Evolutionary conservation across 2,329 filamentous ascomycete species (phyloP).

Genomic region (Nothomitra cinnamomea): DNA sequence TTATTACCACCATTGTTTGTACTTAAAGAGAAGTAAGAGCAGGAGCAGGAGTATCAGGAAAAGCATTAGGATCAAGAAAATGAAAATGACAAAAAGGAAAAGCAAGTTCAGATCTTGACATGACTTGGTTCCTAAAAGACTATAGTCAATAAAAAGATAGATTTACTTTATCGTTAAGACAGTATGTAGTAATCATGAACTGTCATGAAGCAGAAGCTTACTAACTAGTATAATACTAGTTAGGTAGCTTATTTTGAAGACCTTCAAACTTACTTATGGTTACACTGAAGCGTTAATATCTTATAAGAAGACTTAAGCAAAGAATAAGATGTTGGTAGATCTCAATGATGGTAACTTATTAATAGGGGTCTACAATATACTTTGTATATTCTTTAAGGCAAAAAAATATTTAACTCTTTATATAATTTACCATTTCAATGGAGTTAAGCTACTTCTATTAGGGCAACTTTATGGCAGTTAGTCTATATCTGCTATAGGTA

Average conservation of each 20-base stretch:
- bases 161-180: neutral
- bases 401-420: neutral
- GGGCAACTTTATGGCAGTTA: neutral
- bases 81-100: neutral
- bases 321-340: neutral
- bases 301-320: neutral
- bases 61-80: neutral
- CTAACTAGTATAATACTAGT: neutral
- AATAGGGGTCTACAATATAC: neutral
- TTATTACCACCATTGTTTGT: too few relatives aligned
- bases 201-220: neutral
- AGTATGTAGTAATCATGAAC: neutral
- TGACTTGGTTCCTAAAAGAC: neutral
- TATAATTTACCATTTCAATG: neutral
- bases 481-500: neutral
- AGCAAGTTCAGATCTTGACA: neutral
- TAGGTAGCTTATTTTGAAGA: neutral
- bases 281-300: neutral
- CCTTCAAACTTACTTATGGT: neutral
- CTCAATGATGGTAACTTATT: neutral
- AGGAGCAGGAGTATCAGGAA: neutral
- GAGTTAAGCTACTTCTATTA: neutral
- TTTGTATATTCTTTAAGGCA: neutral
- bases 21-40: too few relatives aligned
- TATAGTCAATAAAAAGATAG: neutral